Evolutionary conservation across 768 basidiomycete species (phyloP), one percentile per base, ranked within the genome.

Genomic region (Leccinum sublutescens): DNA sequence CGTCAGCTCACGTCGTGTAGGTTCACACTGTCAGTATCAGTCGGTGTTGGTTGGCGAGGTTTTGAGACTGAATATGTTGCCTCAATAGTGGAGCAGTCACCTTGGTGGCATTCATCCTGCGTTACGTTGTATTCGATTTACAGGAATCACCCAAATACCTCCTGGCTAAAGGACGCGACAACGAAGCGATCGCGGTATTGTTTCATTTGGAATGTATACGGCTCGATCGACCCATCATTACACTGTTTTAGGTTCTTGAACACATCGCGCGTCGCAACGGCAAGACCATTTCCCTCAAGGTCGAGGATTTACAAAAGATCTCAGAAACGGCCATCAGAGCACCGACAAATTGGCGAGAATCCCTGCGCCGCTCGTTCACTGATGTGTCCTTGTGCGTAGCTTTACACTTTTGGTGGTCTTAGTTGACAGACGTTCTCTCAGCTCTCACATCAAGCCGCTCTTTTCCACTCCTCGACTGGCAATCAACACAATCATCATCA

Each of bases 111-210:
- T 86, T 84, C 70, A 67, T 83, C 59, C 61, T 77, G 55, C 84
- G 85, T 29, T 85, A 80, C 71, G 68, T 83, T 55, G 71, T 86
- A 25, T 85, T 87, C 61, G 79, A 78, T 60, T 74, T 87, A 54
- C 80, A 84, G 64, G 86, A 86, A 65, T 83, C 83, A 0, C 80
- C 85, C 9, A 87, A 87, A 64, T 87, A 80, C 69, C 77, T 86
- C 21, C 73, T 85, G 23, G 79, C 78, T 5, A 80, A 82, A 64
- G 83, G 84, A 25, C 78, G 79, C 45, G 85, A 87, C 63, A 75
- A 76, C 51, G 82, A 85, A 49, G 84, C 84, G 6, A 74, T 86
- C 51, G 71, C 74, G 61, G 80, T 80, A 61, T 33, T 5, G 19
- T 57, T 29, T 57, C 23, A 17, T 57, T 49, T 19, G 31, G 23